A percentile compares a stretch with the other conserved stretches of the same genome.
Evolutionary conservation across 441 rosid genomes (phyloP).

Genomic region (Populus hybrid): DNA sequence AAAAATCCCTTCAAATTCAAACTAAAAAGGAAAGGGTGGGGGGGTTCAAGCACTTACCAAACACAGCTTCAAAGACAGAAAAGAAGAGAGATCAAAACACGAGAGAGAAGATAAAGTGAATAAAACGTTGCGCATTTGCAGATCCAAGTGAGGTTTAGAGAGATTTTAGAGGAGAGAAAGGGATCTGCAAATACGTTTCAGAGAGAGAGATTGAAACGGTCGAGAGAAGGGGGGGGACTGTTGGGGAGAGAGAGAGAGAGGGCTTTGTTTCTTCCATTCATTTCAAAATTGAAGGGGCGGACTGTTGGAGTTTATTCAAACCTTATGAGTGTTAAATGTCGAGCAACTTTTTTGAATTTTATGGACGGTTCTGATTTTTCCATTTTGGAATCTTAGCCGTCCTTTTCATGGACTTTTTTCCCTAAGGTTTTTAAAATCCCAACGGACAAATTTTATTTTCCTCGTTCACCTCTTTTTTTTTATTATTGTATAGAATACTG

Average conservation of each 20-base stretch:
- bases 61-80: slow-evolving; percentile 29
- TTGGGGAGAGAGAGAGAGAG: slow-evolving; percentile 42
- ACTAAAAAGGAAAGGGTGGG: too few species aligned
- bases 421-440: slow-evolving; percentile 20
- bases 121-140: slow-evolving; percentile 38
- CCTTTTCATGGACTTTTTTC: slow-evolving; percentile 19
- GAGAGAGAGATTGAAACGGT: slow-evolving; percentile 6
- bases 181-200: slow-evolving; percentile 29
- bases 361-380: slow-evolving; percentile 23
- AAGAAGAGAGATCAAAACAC: slow-evolving; percentile 14
- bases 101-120: slow-evolving; percentile 9
- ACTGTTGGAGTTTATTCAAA: slow-evolving; percentile 35
- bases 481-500: not conserved
- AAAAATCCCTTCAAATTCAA: too few species aligned
- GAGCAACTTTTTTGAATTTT: slow-evolving; percentile 17
- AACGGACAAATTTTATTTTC: slow-evolving; percentile 41
- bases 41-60: slow-evolving; percentile 31
- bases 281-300: slow-evolving; percentile 72
- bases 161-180: slow-evolving; percentile 8
- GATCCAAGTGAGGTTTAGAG: slow-evolving; percentile 26
- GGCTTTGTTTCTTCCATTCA: slow-evolving; percentile 20
- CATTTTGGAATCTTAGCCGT: slow-evolving; percentile 33
- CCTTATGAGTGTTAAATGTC: slow-evolving; percentile 41
- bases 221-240: slow-evolving; percentile 4
- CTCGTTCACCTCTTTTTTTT: not conserved